phyloP scores from a whole-genome alignment of 2,329 filamentous ascomycete genomes.

The Fusarium nygamai region DNA sequence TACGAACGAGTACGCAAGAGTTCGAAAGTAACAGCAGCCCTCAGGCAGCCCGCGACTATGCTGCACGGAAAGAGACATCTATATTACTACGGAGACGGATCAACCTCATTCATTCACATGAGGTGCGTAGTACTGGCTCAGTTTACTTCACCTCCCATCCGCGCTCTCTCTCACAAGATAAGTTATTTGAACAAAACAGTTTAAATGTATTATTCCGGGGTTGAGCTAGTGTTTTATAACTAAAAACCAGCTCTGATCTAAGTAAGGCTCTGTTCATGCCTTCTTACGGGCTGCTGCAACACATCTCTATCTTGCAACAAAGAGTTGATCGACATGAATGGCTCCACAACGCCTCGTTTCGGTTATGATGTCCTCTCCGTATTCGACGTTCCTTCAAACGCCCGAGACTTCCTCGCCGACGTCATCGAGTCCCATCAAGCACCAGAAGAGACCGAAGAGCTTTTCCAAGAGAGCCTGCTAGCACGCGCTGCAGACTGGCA shows the following conservation, averaged over 20 bases:
- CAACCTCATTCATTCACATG: not conserved
- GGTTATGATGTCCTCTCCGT: constrained; percentile 43
- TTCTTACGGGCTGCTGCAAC: not conserved
- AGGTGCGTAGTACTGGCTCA: not conserved
- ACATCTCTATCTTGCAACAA: not conserved
- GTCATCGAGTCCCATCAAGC: constrained; percentile 43
- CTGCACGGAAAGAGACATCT: not conserved
- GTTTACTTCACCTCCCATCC: not conserved
- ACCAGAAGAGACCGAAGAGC: constrained; percentile 42
- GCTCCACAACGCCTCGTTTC: constrained; percentile 27
- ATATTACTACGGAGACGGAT: not conserved
- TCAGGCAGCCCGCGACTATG: not conserved
- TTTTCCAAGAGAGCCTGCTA: constrained; percentile 46
- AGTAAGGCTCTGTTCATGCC: not conserved
- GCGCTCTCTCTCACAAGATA: not conserved
- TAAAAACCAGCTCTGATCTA: not conserved
- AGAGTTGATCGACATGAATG: constrained; percentile 25
- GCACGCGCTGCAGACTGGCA: constrained; percentile 50
- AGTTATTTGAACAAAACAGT: not conserved
- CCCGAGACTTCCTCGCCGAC: constrained; percentile 46
- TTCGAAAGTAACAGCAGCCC: not conserved
- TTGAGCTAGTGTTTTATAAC: not conserved
- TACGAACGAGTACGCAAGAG: not conserved
- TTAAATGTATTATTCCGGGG: not conserved
- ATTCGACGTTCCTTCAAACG: constrained; percentile 48